Conservation (phyloP, 495 filamentous ascomycete genomes). For the Aspergillus nidulans region DNA sequence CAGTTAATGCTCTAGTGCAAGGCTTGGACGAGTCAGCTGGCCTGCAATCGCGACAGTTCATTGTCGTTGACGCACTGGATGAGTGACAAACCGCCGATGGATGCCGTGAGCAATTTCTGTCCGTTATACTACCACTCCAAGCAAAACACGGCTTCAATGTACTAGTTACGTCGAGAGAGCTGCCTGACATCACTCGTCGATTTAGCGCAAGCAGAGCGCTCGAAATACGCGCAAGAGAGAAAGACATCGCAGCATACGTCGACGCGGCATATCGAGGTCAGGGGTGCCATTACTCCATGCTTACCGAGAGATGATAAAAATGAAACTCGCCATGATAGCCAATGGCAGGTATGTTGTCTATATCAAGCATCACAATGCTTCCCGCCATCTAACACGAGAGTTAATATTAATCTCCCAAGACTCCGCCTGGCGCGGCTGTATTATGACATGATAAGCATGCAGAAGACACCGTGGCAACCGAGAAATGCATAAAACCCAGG, state of each 20-base stretch:
- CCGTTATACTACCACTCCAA: constrained; percentile 8
- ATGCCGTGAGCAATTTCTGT: constrained; percentile 8
- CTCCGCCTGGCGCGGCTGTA: constrained; percentile 53
- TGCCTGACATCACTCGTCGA: constrained; percentile 9
- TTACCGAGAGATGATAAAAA: constrained; percentile 14
- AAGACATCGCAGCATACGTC: constrained; percentile 30
- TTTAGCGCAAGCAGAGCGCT: constrained; percentile 10
- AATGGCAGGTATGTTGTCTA: constrained; percentile 46
- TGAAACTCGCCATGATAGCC: constrained; percentile 21
- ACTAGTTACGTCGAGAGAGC: constrained; percentile 25
- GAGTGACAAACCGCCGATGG: constrained; percentile 15
- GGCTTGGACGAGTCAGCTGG: constrained; percentile 19
- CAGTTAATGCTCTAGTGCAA: constrained; percentile 22
- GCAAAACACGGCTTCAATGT: constrained; percentile 2
- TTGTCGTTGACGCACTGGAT: constrained; percentile 44
- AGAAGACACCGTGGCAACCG: constrained; percentile 28
- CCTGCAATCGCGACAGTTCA: constrained; percentile 19
- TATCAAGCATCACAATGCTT: too few species aligned
- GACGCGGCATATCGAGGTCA: constrained; percentile 11
- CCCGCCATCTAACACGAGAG: too few species aligned
- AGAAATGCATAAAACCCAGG: background rate
- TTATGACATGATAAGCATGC: constrained; percentile 38
- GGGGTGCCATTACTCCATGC: background rate
- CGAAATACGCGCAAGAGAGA: constrained; percentile 24
- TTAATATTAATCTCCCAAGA: constrained; percentile 20